These are phyloP conservation scores for Piper betle DNA, from an alignment of 164 flowering plant species.

Conservation along the genomic window DNA sequence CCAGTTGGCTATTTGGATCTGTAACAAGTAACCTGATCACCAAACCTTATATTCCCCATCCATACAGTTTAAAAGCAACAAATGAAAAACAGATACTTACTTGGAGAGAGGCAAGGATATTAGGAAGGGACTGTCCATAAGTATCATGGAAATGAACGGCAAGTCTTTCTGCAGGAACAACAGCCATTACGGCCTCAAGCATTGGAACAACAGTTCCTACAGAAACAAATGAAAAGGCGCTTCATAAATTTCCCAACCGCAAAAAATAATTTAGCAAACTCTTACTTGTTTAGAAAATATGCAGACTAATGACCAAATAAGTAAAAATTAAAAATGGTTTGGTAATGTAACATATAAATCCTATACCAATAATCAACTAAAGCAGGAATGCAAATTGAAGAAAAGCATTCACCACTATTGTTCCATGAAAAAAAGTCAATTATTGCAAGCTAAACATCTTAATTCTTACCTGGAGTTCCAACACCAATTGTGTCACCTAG, in stretches of 20 bases:
- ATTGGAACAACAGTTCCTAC: slow-evolving; percentile 82
- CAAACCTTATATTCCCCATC: too few species aligned
- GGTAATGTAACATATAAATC: too few species aligned
- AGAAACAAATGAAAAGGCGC: not conserved
- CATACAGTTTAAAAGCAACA: too few species aligned
- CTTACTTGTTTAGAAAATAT: not conserved
- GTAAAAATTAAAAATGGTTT: too few species aligned
- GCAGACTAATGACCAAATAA: too few species aligned
- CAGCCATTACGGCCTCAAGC: slow-evolving; percentile 91
- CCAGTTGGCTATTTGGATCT: not conserved
- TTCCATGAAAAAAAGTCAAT: not conserved
- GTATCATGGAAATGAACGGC: slow-evolving; percentile 99
- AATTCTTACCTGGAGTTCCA: slow-evolving; percentile 82
- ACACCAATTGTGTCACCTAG: slow-evolving; percentile 97
- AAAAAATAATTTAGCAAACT: not conserved
- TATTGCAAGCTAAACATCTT: not conserved
- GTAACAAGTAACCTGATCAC: not conserved
- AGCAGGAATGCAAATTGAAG: too few species aligned
- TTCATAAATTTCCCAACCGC: not conserved
- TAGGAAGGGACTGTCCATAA: slow-evolving; percentile 93
- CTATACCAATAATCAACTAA: too few species aligned
- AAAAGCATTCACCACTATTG: not conserved
- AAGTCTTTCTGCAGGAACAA: slow-evolving; percentile 80
- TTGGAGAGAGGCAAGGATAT: slow-evolving; percentile 80
- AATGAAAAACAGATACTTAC: slow-evolving; percentile 19